Conservation (phyloP, 352 stramenopile species). For the Phytophthora litchii region DNA sequence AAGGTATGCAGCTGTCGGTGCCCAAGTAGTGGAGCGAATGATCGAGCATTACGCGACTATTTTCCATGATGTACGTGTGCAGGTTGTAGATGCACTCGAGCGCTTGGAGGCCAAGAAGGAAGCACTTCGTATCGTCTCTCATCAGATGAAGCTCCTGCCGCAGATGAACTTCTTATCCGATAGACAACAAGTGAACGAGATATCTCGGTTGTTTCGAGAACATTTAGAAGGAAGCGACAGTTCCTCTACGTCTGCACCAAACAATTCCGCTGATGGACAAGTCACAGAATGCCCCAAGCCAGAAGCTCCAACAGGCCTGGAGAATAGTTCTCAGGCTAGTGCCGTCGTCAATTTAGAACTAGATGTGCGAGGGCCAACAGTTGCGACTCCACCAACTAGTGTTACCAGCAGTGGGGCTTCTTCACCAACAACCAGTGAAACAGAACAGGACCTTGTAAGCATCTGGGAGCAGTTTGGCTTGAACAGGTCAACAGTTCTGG, state of each 20-base stretch:
- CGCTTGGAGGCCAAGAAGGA: constrained; percentile 71
- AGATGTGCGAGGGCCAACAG: constrained; percentile 14
- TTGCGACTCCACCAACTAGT: constrained; percentile 18
- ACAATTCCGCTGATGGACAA: constrained; percentile 5
- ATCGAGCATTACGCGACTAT: constrained; percentile 78
- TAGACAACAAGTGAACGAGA: constrained; percentile 66
- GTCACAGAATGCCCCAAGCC: constrained; percentile 12
- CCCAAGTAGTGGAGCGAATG: constrained; percentile 80
- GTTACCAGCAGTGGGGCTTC: constrained; percentile 20
- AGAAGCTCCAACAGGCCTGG: constrained; percentile 5
- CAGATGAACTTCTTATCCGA: constrained; percentile 74
- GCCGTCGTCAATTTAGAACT: constrained; percentile 15
- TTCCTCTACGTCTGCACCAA: constrained; percentile 3
- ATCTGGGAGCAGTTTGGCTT: constrained; percentile 83
- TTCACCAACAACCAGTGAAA: constrained; percentile 21
- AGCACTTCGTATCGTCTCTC: constrained; percentile 61
- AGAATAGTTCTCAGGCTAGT: constrained; percentile 13
- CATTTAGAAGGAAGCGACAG: constrained; percentile 33
- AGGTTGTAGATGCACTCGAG: constrained; percentile 69
- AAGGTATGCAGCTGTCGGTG: constrained; percentile 72
- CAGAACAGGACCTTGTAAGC: constrained; percentile 44
- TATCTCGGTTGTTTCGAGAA: constrained; percentile 60
- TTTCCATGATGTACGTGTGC: constrained; percentile 71
- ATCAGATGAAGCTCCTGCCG: constrained; percentile 71
- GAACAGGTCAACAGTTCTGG: constrained; percentile 59